A percentile compares a stretch with the other conserved stretches of the same genome.
Conservation (phyloP, 129 eudicot genomes). For the Escallonia rubra region DNA sequence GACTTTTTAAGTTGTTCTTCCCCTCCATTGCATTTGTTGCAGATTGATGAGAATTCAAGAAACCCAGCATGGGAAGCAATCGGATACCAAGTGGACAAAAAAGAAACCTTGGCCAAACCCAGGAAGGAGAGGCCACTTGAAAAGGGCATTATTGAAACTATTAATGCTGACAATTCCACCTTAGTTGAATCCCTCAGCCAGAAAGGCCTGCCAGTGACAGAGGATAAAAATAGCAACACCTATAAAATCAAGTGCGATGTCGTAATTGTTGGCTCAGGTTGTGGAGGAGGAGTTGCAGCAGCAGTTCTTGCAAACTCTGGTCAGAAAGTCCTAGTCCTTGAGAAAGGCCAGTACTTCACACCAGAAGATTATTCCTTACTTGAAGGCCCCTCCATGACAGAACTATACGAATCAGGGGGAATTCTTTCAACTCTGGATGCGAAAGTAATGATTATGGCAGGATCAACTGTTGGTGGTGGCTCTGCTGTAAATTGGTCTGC, state of each 20-base stretch:
- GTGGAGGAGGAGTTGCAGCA: slow-evolving; percentile 97
- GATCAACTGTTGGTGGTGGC: slow-evolving; percentile 89
- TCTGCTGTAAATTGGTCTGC: slow-evolving; percentile 92
- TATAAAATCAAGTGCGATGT: slow-evolving; percentile 73
- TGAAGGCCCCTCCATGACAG: slow-evolving; percentile 68
- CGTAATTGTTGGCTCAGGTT: slow-evolving; percentile 84
- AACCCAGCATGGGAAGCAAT: slow-evolving; percentile 86
- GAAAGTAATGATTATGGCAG: slow-evolving; percentile 53
- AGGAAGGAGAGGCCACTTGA: slow-evolving; percentile 65
- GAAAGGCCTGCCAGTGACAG: slow-evolving; percentile 55
- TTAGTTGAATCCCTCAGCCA: slow-evolving; percentile 39
- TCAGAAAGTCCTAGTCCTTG: slow-evolving; percentile 72
- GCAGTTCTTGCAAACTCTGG: slow-evolving; percentile 71
- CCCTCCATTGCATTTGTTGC: slow-evolving; percentile 13
- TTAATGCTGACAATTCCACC: slow-evolving; percentile 32
- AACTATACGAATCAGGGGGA: slow-evolving; percentile 64
- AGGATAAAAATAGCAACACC: slow-evolving; percentile 21
- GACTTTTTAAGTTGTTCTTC: background rate
- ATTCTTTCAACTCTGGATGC: slow-evolving; percentile 52
- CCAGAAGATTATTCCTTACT: slow-evolving; percentile 67
- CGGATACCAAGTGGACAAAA: slow-evolving; percentile 53
- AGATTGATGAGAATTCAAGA: slow-evolving; percentile 68
- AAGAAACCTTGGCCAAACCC: slow-evolving; percentile 12
- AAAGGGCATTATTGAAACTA: slow-evolving; percentile 64
- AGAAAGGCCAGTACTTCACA: slow-evolving; percentile 75